Evolutionary conservation across 2,329 filamentous ascomycete species (phyloP), one percentile per base, ranked within the genome.

Genomic region (Thelonectria olida): DNA sequence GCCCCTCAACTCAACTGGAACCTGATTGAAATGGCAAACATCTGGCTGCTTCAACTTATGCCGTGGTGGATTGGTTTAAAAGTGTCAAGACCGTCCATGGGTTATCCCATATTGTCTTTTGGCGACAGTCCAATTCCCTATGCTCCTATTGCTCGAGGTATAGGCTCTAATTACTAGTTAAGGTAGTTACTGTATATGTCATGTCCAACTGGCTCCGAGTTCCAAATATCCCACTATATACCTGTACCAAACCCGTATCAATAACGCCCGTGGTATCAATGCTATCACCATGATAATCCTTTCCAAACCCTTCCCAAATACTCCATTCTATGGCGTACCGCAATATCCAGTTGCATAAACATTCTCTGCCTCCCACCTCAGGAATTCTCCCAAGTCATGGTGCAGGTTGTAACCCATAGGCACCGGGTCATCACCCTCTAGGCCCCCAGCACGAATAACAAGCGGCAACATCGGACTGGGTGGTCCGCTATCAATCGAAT

Each of bases 381-480:
- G 69, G 66, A 86, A 88, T 62, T 88, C 85, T 2, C 83, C 84
- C 38, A 88, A 70, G 68, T 88, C 86, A 62, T 87, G 84, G 10
- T 81, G 81, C 2, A 89, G 76, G 64, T 89, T 89, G 69, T 83
- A 88, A 0, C 85, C 85, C 86, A 89, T 88, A 0, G 85, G 83
- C 54, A 85, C 80, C 23, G 72, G 62, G 34, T 70, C 65, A 71
- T 66, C 69, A 41, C 48, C 52, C 54, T 78, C 74, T n/a, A 76
- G 78, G 41, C 78, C 76, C 22, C 76, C 77, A 34, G 74, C 75
- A 23, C 75, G 76, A 38, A 84, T 77, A 19, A 85, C 74, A 25
- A 78, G 71, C 10, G 80, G 74, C 80, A 84, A 81, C 47, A 84
- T 72, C n/a, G 71, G 83, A 66, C 82, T 84, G 66, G 82, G 82